These are phyloP conservation scores for Aspergillus tubingensis DNA, from an alignment of 2,329 filamentous ascomycete genomes.

Conservation along the genomic window DNA sequence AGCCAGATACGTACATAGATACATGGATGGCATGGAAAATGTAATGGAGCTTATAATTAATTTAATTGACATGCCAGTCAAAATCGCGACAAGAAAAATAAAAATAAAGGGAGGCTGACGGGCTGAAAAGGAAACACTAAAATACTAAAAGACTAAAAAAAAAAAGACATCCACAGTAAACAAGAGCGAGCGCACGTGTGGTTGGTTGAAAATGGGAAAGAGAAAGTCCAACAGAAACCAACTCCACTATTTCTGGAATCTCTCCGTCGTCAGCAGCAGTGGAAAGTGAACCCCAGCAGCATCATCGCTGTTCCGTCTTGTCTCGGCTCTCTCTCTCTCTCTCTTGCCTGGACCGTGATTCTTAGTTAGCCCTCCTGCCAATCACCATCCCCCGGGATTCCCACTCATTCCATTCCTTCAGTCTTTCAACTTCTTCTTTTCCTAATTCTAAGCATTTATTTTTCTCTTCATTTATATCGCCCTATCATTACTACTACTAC, in stretches of 20 bases:
- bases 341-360: not conserved
- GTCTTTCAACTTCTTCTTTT: not conserved
- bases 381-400: not conserved
- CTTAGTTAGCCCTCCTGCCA: not conserved
- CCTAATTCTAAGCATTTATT: too few relatives aligned
- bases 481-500: too few relatives aligned
- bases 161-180: too few relatives aligned
- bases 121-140: not conserved
- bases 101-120: not conserved
- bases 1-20: too few relatives aligned
- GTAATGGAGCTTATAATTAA: not conserved
- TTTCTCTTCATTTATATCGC: too few relatives aligned
- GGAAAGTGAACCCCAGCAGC: not conserved
- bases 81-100: not conserved
- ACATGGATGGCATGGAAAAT: not conserved
- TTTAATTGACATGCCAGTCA: not conserved
- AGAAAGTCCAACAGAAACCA: not conserved
- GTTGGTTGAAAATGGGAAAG: not conserved
- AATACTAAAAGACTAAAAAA: too few relatives aligned
- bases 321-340: not conserved
- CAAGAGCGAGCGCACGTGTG: not conserved
- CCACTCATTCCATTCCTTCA: not conserved
- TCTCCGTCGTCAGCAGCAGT: constrained; percentile 6
- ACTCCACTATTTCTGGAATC: constrained; percentile 8
- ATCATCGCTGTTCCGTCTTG: constrained; percentile 8